A percentile compares a stretch with the other conserved stretches of the same genome.
phyloP scores from a whole-genome alignment of 495 filamentous ascomycete species.

The Tricharina praecox region DNA sequence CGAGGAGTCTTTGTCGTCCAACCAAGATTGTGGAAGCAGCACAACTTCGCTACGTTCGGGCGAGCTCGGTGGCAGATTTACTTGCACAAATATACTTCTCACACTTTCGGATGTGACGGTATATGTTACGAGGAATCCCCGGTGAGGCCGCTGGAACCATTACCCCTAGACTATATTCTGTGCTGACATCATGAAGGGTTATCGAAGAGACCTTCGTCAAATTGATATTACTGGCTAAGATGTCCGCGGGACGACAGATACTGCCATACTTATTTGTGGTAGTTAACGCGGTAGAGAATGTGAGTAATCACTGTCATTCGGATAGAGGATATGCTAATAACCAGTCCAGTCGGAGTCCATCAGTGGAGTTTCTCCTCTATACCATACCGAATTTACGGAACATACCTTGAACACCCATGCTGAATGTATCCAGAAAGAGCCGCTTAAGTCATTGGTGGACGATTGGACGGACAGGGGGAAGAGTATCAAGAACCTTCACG shows the following conservation, averaged over 20 bases:
- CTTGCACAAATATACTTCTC: background rate
- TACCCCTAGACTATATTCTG: background rate
- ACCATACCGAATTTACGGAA: background rate
- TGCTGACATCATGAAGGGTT: background rate
- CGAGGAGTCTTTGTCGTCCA: background rate
- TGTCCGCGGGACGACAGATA: constrained; percentile 27
- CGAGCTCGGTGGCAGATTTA: background rate
- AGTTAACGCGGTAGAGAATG: constrained; percentile 24
- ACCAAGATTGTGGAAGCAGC: background rate
- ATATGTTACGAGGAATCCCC: background rate
- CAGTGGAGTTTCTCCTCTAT: background rate
- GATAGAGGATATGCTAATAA: background rate
- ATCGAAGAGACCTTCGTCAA: background rate
- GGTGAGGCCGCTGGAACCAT: background rate
- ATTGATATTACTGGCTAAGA: background rate
- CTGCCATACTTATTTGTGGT: constrained; percentile 28
- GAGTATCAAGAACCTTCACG: constrained; percentile 10
- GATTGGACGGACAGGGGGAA: constrained; percentile 7
- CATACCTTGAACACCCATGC: no score
- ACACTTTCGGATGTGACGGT: background rate
- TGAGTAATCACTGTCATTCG: background rate
- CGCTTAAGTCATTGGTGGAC: constrained; percentile 3
- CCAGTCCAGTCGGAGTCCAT: background rate
- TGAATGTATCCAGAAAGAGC: constrained; percentile 1
- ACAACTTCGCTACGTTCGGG: background rate